phyloP scores from a whole-genome alignment of 164 flowering plant species.

The Tetrastigma voinierianum region DNA sequence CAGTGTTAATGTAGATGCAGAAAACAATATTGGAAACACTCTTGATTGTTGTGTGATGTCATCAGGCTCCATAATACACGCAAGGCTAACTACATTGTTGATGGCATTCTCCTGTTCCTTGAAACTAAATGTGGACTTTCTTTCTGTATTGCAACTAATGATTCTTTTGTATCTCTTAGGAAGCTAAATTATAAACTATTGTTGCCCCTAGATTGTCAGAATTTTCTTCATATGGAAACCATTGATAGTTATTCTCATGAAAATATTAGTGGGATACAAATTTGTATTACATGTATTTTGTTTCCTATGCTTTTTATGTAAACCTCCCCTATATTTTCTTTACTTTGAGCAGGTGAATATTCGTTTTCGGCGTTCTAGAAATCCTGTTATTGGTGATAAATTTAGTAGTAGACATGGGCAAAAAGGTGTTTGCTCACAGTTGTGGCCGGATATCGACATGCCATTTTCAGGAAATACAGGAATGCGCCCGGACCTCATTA shows the following conservation, averaged over 20 bases:
- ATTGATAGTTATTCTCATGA: not conserved
- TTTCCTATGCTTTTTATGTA: not conserved
- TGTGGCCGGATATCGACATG: conserved; percentile 96
- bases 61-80: not conserved
- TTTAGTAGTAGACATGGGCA: conserved; percentile 99
- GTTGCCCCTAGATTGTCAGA: not conserved
- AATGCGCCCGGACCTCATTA: conserved; percentile 95
- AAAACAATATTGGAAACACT: too few species aligned
- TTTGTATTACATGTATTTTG: not conserved
- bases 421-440: conserved; percentile 97
- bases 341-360: conserved; percentile 61
- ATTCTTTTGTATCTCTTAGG: not conserved
- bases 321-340: not conserved
- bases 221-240: not conserved
- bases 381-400: conserved; percentile 94
- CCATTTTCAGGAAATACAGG: conserved; percentile 92
- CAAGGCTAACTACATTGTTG: too few species aligned
- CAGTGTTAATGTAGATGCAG: too few species aligned
- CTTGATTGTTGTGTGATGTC: not conserved
- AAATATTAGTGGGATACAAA: too few species aligned
- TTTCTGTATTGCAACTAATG: not conserved
- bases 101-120: too few species aligned
- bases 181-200: not conserved
- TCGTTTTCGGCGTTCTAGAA: conserved; percentile 79
- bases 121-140: not conserved